A percentile compares a stretch with the other conserved stretches of the same genome.
Evolutionary conservation across 257 asterid genomes (phyloP).

Genomic region (Primulina eburnea): DNA sequence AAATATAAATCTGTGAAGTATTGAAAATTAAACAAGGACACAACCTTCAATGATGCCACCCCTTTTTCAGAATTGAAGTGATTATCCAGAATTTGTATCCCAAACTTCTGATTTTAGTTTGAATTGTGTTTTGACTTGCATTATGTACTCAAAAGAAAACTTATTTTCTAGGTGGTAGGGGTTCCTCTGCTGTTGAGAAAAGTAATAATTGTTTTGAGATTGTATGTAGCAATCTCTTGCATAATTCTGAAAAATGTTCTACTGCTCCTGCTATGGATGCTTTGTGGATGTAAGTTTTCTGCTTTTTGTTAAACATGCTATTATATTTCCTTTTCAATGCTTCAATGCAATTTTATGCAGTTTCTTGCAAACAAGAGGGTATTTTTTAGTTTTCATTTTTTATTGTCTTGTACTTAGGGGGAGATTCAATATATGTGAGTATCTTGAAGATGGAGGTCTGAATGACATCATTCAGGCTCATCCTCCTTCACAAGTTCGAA

Average conservation of each 20-base stretch:
- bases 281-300: neutral
- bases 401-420: slow-evolving; percentile 41
- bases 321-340: neutral
- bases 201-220: neutral
- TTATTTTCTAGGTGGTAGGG: neutral
- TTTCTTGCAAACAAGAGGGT: neutral
- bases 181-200: neutral
- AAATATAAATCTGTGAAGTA: neutral
- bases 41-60: neutral
- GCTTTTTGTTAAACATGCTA: neutral
- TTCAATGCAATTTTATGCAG: neutral
- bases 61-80: too few species aligned
- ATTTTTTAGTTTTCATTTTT: neutral
- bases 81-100: neutral
- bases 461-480: slow-evolving; percentile 45
- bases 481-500: slow-evolving; percentile 48
- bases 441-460: slow-evolving; percentile 19
- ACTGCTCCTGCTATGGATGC: neutral
- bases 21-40: neutral
- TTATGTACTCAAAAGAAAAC: neutral
- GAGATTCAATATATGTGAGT: slow-evolving; percentile 40
- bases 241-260: neutral
- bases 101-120: neutral
- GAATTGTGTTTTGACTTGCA: neutral
- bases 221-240: neutral